Evolutionary conservation across 1,284 basidiomycete species (phyloP).

Genomic region (Mycosarcoma mackinlayi): DNA sequence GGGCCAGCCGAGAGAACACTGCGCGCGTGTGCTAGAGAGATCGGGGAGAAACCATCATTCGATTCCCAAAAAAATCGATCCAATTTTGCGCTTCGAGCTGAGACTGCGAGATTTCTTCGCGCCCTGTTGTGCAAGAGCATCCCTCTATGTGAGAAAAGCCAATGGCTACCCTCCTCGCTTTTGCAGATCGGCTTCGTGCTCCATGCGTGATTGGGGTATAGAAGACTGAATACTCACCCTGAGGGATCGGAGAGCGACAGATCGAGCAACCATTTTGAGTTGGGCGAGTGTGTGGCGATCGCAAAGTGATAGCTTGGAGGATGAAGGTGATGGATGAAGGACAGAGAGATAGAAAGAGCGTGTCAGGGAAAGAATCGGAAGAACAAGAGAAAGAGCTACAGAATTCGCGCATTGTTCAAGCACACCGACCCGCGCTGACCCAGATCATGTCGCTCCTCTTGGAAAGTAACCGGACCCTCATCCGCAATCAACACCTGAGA

Average conservation of each 20-base stretch:
- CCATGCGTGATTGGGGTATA: no score
- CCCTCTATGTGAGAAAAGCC: no score
- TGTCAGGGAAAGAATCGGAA: slow-evolving; percentile 6
- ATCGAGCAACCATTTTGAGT: slow-evolving; percentile 47
- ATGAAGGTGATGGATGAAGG: slow-evolving; percentile 5
- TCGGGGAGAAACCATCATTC: no score
- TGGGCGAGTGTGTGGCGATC: neutral
- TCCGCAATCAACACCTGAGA: no score
- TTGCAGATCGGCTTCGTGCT: slow-evolving; percentile 1
- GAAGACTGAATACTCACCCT: slow-evolving; percentile 50
- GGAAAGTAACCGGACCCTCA: no score
- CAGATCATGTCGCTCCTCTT: no score
- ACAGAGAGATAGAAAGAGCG: neutral
- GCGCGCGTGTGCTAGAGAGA: no score
- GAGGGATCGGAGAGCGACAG: slow-evolving; percentile 44
- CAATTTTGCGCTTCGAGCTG: neutral
- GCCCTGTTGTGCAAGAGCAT: no score
- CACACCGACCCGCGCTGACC: no score
- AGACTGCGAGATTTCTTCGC: no score
- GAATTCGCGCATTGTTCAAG: no score
- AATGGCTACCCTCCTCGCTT: no score
- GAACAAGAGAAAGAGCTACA: neutral
- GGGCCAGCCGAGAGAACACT: neutral
- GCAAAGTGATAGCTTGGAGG: slow-evolving; percentile 7
- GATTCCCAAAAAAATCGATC: neutral